Conservation (phyloP, 148 eudicot species). For the Dianthus caryophyllus region DNA sequence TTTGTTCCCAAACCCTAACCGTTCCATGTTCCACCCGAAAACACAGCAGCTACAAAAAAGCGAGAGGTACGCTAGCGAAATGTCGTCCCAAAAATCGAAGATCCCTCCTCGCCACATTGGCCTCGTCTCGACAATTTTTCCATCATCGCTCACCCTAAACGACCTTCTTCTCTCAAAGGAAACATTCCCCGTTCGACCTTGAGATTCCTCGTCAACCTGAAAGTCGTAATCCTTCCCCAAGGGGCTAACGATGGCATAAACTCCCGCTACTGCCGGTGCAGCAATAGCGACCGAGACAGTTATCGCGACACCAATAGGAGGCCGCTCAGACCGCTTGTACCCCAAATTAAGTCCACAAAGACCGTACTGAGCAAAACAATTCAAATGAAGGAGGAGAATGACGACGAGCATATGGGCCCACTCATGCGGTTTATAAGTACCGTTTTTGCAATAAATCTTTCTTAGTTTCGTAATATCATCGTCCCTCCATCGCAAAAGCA, state of each 20-base stretch:
- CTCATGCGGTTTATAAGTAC: conserved; percentile 84
- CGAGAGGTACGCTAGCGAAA: conserved; percentile 71
- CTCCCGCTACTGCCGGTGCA: conserved; percentile 82
- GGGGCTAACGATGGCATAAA: conserved; percentile 71
- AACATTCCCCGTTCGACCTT: conserved; percentile 30
- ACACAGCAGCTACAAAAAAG: conserved; percentile 79
- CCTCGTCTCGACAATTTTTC: conserved; percentile 32
- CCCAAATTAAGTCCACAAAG: conserved; percentile 76
- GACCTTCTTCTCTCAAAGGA: conserved; percentile 57
- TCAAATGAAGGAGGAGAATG: conserved; percentile 53
- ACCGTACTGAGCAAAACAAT: conserved; percentile 81
- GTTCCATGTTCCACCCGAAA: conserved; percentile 97
- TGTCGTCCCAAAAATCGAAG: conserved; percentile 80
- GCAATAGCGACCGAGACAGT: conserved; percentile 72
- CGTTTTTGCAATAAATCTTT: conserved; percentile 75
- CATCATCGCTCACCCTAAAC: conserved; percentile 52
- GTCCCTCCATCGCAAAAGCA: conserved; percentile 74
- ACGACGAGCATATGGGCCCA: conserved; percentile 91
- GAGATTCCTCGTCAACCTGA: conserved; percentile 60
- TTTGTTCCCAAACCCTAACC: conserved; percentile 86
- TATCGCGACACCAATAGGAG: conserved; percentile 70
- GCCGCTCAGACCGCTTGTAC: conserved; percentile 68
- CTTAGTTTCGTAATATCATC: conserved; percentile 64
- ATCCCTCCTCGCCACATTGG: conserved; percentile 79
- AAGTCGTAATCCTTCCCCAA: conserved; percentile 63